Percentiles rank a stretch among this genome's conserved stretches.
phyloP scores from a whole-genome alignment of 768 basidiomycete genomes.

The Lyophyllum semitale region DNA sequence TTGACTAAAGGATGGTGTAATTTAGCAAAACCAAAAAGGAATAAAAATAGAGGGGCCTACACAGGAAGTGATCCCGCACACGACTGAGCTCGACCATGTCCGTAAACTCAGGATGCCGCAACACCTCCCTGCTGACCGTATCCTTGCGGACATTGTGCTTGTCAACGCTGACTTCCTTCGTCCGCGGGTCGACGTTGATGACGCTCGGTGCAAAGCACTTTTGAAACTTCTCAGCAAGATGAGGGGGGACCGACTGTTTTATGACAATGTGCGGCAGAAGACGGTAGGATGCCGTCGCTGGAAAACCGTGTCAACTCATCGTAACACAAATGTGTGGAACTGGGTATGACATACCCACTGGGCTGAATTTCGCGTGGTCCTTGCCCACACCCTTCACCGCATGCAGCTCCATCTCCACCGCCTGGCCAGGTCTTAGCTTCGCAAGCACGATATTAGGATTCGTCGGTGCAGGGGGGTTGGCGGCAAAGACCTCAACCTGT shows the following conservation, averaged over 20 bases:
- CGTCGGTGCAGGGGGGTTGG: slow-evolving; percentile 59
- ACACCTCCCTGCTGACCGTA: slow-evolving; percentile 88
- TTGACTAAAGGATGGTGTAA: slow-evolving; percentile 52
- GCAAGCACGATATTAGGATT: slow-evolving; percentile 85
- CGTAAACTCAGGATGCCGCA: slow-evolving; percentile 89
- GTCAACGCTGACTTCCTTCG: slow-evolving; percentile 64
- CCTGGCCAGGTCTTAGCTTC: slow-evolving; percentile 91
- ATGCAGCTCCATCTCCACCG: slow-evolving; percentile 82
- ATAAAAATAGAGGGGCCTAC: slow-evolving; percentile 46
- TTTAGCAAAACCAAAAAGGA: not conserved
- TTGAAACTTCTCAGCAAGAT: slow-evolving; percentile 80
- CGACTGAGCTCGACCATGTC: slow-evolving; percentile 82
- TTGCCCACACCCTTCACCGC: slow-evolving; percentile 92
- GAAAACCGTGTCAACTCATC: not conserved
- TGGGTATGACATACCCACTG: slow-evolving; percentile 67
- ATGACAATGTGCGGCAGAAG: slow-evolving; percentile 85
- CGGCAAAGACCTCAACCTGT: slow-evolving; percentile 62
- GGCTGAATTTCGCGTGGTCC: slow-evolving; percentile 95
- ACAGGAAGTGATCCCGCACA: slow-evolving; percentile 90
- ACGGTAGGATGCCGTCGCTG: slow-evolving; percentile 95
- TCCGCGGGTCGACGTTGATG: slow-evolving; percentile 59
- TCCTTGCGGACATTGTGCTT: slow-evolving; percentile 74
- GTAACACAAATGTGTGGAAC: not conserved
- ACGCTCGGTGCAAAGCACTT: slow-evolving; percentile 88
- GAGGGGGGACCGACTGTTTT: slow-evolving; percentile 71